Conservation (phyloP, 768 basidiomycete species). For the Lepiota brunneoincarnata region DNA sequence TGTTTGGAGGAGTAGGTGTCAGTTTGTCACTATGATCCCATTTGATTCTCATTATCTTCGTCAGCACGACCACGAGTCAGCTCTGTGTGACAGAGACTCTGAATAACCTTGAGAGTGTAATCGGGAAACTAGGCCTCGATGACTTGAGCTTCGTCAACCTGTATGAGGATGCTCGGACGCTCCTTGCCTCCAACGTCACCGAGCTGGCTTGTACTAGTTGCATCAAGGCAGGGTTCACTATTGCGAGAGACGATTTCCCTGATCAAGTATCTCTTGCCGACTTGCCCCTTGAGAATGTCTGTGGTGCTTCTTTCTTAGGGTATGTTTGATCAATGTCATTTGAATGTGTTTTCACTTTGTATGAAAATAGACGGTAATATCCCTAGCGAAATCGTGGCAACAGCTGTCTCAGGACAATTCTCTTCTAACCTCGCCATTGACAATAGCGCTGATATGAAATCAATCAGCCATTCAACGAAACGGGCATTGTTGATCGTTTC, state of each 20-base stretch:
- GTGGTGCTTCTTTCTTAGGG: conserved; percentile 43
- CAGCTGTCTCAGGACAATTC: not conserved
- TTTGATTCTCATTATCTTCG: not conserved
- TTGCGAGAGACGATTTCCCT: conserved; percentile 31
- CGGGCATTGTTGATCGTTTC: not conserved
- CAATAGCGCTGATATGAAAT: not conserved
- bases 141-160: conserved; percentile 21
- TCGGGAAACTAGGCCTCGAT: conserved; percentile 27
- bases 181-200: conserved; percentile 24
- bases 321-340: conserved; percentile 20
- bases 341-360: not conserved
- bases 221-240: conserved; percentile 41
- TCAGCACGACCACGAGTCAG: conserved; percentile 20
- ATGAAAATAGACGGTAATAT: conserved; percentile 1
- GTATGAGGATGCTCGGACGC: conserved; percentile 20
- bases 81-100: conserved; percentile 54
- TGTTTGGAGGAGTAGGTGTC: conserved; percentile 54
- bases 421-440: not conserved
- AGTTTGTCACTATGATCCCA: not conserved
- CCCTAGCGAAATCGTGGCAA: not conserved
- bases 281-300: conserved; percentile 24
- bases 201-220: conserved; percentile 44
- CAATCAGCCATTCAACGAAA: not conserved
- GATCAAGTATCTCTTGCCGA: conserved; percentile 21
- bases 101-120: conserved; percentile 38